Conservation (phyloP, 2,329 filamentous ascomycete species). For the Epichloe sylvatica region DNA sequence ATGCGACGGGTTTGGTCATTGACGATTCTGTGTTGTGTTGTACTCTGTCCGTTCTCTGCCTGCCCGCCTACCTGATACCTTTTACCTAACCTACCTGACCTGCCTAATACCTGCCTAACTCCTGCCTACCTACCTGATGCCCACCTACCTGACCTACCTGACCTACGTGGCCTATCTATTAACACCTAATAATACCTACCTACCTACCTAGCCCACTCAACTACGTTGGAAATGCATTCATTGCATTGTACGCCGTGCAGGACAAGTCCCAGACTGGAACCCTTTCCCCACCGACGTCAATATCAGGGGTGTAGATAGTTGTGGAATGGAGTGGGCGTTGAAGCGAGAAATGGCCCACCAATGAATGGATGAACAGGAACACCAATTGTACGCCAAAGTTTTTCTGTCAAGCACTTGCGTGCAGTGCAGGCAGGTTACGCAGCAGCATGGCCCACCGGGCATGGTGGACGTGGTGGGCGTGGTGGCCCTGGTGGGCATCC, state of each 20-base stretch:
- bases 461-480: no score
- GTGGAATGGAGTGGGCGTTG: constrained; percentile 3
- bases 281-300: constrained; percentile 2
- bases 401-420: constrained; percentile 5
- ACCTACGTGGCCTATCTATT: no score
- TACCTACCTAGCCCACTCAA: no score
- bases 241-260: no score
- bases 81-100: no score
- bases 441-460: constrained; percentile 3
- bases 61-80: background rate
- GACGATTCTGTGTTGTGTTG: background rate
- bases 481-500: constrained; percentile 6
- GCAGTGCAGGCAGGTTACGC: constrained; percentile 4
- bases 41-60: background rate
- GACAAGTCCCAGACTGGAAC: constrained; percentile 1
- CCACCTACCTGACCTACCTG: no score
- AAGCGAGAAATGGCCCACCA: constrained; percentile 4
- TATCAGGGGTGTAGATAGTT: constrained; percentile 3
- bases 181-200: no score
- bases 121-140: no score
- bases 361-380: constrained; percentile 2
- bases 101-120: no score
- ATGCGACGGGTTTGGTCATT: constrained; percentile 4
- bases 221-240: no score
- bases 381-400: constrained; percentile 5